A percentile compares a stretch with the other conserved stretches of the same genome.
These are phyloP conservation scores for Bocquillonia castaneifolia DNA, from an alignment of 441 rosid genomes.

Conservation along the genomic window DNA sequence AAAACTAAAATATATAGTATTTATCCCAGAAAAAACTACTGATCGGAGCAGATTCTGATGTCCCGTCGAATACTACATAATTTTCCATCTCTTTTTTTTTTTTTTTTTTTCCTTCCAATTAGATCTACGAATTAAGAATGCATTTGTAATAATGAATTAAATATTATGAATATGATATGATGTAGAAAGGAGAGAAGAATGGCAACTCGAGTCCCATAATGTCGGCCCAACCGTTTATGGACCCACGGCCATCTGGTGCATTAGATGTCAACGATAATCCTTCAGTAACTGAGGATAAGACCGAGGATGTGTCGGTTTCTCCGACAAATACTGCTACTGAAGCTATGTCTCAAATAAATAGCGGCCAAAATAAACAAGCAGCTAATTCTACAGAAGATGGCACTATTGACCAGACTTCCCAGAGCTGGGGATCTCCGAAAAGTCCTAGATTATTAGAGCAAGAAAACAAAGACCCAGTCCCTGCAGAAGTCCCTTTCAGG, in stretches of 20 bases:
- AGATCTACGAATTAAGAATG: neutral
- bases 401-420: constrained; percentile 34
- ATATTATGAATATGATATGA: neutral
- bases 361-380: constrained; percentile 28
- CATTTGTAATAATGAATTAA: neutral
- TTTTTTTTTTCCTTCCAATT: neutral
- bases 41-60: constrained; percentile 3
- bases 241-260: constrained; percentile 33
- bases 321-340: constrained; percentile 34
- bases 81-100: neutral
- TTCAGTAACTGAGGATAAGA: constrained; percentile 34
- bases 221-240: constrained; percentile 35
- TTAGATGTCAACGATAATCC: constrained; percentile 34
- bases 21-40: neutral
- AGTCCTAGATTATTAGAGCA: constrained; percentile 42
- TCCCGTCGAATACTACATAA: neutral
- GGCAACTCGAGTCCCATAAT: constrained; percentile 25
- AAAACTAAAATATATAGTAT: neutral
- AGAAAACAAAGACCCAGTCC: constrained; percentile 29
- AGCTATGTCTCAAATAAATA: constrained; percentile 29
- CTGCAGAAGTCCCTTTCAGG: constrained; percentile 47
- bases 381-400: constrained; percentile 27
- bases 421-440: constrained; percentile 37
- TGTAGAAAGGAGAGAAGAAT: constrained; percentile 31
- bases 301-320: constrained; percentile 31